These are phyloP conservation scores for Candida tibetensis DNA, from an alignment of 805 yeast species.

Conservation along the genomic window DNA sequence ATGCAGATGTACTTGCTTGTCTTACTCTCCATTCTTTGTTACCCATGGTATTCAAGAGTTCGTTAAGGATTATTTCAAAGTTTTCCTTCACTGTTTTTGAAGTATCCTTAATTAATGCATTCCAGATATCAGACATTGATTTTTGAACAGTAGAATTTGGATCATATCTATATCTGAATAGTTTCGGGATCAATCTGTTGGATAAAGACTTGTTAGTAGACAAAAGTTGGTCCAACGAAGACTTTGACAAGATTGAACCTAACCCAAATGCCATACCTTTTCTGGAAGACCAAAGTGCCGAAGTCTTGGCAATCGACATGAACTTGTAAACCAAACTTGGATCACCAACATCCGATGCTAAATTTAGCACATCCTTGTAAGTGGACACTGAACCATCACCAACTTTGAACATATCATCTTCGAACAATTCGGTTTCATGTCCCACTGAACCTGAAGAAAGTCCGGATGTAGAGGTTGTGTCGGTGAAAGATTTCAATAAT, in stretches of 20 bases:
- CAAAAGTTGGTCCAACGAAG: slow-evolving; percentile 64
- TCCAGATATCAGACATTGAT: slow-evolving; percentile 91
- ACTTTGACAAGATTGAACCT: slow-evolving; percentile 77
- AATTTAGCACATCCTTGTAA: slow-evolving; percentile 79
- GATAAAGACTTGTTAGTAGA: slow-evolving; percentile 53
- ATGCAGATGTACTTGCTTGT: slow-evolving; percentile 77
- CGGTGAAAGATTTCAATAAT: slow-evolving; percentile 74
- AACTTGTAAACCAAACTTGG: slow-evolving; percentile 91
- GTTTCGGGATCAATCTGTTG: slow-evolving; percentile 67
- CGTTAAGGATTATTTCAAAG: slow-evolving; percentile 59
- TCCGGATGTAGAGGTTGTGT: slow-evolving; percentile 47
- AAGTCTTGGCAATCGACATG: slow-evolving; percentile 85
- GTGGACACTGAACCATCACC: slow-evolving; percentile 87
- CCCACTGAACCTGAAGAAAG: slow-evolving; percentile 66
- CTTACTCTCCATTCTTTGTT: slow-evolving; percentile 90
- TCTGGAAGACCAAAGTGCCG: slow-evolving; percentile 88
- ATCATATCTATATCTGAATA: slow-evolving; percentile 82
- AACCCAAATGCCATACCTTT: slow-evolving; percentile 94
- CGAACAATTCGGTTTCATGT: slow-evolving; percentile 80
- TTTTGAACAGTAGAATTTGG: slow-evolving; percentile 71
- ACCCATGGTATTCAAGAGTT: slow-evolving; percentile 66
- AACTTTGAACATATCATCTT: slow-evolving; percentile 74
- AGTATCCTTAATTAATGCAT: slow-evolving; percentile 59
- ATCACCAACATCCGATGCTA: slow-evolving; percentile 95
- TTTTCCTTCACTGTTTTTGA: slow-evolving; percentile 51